Percentiles rank a stretch among this genome's conserved stretches.
phyloP scores from a whole-genome alignment of 345 rosid species.

The Sonneratia alba region DNA sequence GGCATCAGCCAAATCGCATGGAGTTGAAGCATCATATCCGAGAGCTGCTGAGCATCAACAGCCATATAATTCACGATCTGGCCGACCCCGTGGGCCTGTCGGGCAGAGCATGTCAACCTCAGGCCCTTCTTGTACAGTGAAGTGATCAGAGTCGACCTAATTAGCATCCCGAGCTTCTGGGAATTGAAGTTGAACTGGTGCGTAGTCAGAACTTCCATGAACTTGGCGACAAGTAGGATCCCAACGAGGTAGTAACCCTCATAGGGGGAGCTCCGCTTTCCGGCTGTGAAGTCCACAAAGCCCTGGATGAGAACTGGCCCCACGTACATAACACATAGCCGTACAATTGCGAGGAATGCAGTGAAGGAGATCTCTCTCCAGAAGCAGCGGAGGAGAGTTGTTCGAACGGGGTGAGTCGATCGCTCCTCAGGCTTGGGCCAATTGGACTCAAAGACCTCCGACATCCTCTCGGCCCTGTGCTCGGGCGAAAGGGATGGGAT shows the following conservation, averaged over 20 bases:
- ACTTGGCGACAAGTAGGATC: constrained; percentile 64
- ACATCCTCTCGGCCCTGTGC: constrained; percentile 74
- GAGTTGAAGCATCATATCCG: constrained; percentile 93
- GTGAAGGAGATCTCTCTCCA: constrained; percentile 72
- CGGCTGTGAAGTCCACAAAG: constrained; percentile 72
- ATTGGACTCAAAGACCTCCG: constrained; percentile 39
- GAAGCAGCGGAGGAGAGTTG: constrained; percentile 60
- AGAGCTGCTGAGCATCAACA: constrained; percentile 92
- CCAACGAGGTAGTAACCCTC: constrained; percentile 79
- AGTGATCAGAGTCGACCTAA: constrained; percentile 74
- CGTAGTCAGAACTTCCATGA: constrained; percentile 56
- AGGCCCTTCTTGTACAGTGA: constrained; percentile 73
- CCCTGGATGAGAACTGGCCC: constrained; percentile 80
- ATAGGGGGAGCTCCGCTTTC: constrained; percentile 57
- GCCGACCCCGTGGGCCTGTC: constrained; percentile 89
- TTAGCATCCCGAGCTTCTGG: constrained; percentile 91
- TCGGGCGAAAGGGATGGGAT: constrained; percentile 69
- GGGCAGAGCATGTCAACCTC: constrained; percentile 66
- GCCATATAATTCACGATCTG: constrained; percentile 99
- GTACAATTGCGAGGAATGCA: constrained; percentile 59
- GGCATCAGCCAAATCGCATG: constrained; percentile 95
- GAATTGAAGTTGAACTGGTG: constrained; percentile 88
- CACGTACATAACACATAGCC: constrained; percentile 64
- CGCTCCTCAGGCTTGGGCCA: constrained; percentile 77
- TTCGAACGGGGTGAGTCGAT: constrained; percentile 52